A percentile compares a stretch with the other conserved stretches of the same genome.
These are phyloP conservation scores for Lolium perenne DNA, from an alignment of 176 grass and related monocot species.

Conservation along the genomic window DNA sequence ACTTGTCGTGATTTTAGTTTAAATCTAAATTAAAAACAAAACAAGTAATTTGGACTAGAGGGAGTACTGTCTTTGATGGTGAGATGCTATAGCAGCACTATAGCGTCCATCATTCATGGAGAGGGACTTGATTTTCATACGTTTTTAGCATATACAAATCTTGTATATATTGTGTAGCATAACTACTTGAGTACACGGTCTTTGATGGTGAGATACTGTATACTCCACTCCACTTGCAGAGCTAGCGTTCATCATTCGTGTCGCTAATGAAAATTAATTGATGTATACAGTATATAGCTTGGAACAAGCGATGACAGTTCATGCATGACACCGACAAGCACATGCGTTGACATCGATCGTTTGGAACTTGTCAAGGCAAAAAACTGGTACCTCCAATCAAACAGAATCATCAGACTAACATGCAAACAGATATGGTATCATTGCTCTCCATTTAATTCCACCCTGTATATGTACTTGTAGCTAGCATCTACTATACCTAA, in stretches of 20 bases:
- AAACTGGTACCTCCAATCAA: neutral
- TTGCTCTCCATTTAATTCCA: slow-evolving; percentile 19
- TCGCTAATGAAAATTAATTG: slow-evolving; percentile 10
- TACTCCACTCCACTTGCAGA: slow-evolving; percentile 24
- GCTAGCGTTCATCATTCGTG: slow-evolving; percentile 2
- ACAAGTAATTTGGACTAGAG: too few relatives aligned
- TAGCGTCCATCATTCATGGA: neutral
- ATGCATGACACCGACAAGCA: slow-evolving; percentile 28
- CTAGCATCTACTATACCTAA: neutral
- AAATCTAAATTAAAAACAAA: too few relatives aligned
- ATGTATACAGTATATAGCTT: slow-evolving; percentile 10
- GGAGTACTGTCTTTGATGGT: too few relatives aligned
- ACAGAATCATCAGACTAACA: neutral
- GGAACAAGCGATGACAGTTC: slow-evolving; percentile 39
- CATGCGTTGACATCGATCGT: slow-evolving; percentile 44
- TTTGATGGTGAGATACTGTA: neutral
- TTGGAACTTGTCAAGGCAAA: neutral
- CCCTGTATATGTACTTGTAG: neutral
- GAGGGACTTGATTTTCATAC: neutral
- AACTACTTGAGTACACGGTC: neutral
- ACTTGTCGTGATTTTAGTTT: too few relatives aligned
- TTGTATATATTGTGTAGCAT: neutral
- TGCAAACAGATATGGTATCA: slow-evolving; percentile 9
- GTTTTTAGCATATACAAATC: neutral
- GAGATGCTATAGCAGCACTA: too few relatives aligned